These are phyloP conservation scores for Coleophoma cylindrospora DNA, from an alignment of 2,329 filamentous ascomycete species.

Conservation along the genomic window DNA sequence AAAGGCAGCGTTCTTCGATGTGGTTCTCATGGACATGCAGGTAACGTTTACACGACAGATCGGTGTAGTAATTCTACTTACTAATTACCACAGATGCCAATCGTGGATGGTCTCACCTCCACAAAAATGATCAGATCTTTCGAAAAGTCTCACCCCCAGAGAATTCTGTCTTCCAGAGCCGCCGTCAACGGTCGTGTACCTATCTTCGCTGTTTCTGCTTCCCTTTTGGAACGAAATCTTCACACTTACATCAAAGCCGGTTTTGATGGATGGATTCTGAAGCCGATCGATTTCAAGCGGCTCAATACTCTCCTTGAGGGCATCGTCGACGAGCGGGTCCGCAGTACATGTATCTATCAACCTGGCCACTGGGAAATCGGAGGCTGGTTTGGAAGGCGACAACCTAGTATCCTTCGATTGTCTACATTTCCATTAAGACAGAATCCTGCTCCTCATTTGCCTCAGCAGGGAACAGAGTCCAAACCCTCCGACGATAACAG, in stretches of 20 bases:
- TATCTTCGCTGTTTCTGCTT: conserved; percentile 84
- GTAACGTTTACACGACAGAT: conserved; percentile 39
- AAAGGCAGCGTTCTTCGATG: conserved; percentile 60
- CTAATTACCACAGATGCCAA: conserved; percentile 68
- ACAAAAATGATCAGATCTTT: conserved; percentile 77
- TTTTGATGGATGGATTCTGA: conserved; percentile 88
- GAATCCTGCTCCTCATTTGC: conserved; percentile 4
- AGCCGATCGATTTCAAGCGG: conserved; percentile 78
- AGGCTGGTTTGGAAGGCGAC: conserved; percentile 62
- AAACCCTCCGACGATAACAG: conserved; percentile 2
- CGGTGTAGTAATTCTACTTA: not conserved
- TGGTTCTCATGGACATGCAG: conserved; percentile 91
- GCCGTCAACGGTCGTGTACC: conserved; percentile 62
- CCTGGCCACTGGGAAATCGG: conserved; percentile 78
- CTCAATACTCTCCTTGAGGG: conserved; percentile 65
- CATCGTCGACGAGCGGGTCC: conserved; percentile 55
- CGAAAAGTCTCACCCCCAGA: conserved; percentile 49
- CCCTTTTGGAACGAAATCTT: conserved; percentile 64
- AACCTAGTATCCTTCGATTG: not conserved
- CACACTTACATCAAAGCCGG: conserved; percentile 69
- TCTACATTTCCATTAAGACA: conserved; percentile 6
- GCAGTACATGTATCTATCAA: conserved; percentile 61
- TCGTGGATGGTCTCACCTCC: conserved; percentile 77
- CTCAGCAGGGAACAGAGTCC: not conserved
- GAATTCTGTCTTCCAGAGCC: conserved; percentile 53